Evolutionary conservation across 768 basidiomycete genomes (phyloP).

Genomic region (Termitomyces sp.): DNA sequence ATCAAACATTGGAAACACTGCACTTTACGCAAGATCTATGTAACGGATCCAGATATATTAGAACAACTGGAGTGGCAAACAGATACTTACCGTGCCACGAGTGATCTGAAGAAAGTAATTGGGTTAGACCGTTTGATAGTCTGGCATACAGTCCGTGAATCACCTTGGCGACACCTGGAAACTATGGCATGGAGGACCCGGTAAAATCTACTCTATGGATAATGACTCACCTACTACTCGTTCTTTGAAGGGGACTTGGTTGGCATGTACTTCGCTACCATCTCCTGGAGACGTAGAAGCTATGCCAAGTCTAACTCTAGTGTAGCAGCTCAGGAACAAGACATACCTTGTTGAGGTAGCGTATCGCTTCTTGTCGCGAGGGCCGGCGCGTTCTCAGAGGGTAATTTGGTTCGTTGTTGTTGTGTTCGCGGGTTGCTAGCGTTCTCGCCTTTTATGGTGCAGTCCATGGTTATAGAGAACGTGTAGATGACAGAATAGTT

Average conservation of each 20-base stretch:
- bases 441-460: neutral
- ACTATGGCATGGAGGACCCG: neutral
- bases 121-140: neutral
- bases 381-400: constrained; percentile 21
- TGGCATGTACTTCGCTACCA: constrained; percentile 23
- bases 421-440: constrained; percentile 4
- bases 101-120: constrained; percentile 25
- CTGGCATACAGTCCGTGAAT: neutral
- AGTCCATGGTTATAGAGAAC: neutral
- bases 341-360: constrained; percentile 32
- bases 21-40: constrained; percentile 30
- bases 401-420: constrained; percentile 12
- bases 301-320: constrained; percentile 7
- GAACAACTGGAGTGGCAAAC: neutral
- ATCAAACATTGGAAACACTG: neutral
- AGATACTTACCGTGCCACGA: constrained; percentile 34
- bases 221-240: constrained; percentile 42
- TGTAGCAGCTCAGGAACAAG: neutral
- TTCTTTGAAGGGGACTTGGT: constrained; percentile 49
- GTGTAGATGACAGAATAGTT: neutral
- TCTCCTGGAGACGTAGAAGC: constrained; percentile 30
- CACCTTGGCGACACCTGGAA: constrained; percentile 28
- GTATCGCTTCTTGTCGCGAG: constrained; percentile 21
- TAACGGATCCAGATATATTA: neutral
- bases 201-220: neutral